Evolutionary conservation across 1,139 yeast species (phyloP), one percentile per base, ranked within the genome.

Genomic region (Kazachstania sp.): DNA sequence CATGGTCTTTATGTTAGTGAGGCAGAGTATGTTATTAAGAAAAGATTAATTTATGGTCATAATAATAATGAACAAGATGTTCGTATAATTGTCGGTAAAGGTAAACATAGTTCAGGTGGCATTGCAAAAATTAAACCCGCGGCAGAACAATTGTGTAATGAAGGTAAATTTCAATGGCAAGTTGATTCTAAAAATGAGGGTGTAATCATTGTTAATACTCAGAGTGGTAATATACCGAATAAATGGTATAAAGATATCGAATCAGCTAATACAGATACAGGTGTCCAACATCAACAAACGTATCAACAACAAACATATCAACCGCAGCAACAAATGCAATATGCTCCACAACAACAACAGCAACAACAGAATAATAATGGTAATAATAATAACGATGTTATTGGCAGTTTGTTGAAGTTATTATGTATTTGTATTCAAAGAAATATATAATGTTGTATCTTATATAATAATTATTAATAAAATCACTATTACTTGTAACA

Each of bases 1-100:
- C 98, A 92, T 65, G 98, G 98, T 0, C 71, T 92, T 37, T 88
- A 74, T 56, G 95, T 90, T 34, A 84, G 83, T 64, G 97, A 92
- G 68, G 97, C 97, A 4, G 79, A 80, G 52, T 83, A 78, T 63
- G 78, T 84, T 45, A 71, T 90, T 55, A 86, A 83, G 57, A 78
- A 77, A 51, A 74, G 97, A 49, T 77, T 92, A 45, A 73, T 76
- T n/a, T 81, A 81, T 31, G 86, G 81, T 48, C 72, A 78, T 18
- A 68, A 71, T 41, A 75, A 86, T 41, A 71, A 77, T 51, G 95
- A 87, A 60, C 58, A 71, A 1, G 72, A 71, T 45, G 64, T 79
- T 47, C 69, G 75, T 50, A 86, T 86, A 18, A 90, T 92, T 62
- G 97, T 88, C 11, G 97, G 97, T n/a, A 90, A 90, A 66, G 98